These are phyloP conservation scores for Cymbopogon flexuosus DNA, from an alignment of 202 grass and related monocot species.

Conservation along the genomic window DNA sequence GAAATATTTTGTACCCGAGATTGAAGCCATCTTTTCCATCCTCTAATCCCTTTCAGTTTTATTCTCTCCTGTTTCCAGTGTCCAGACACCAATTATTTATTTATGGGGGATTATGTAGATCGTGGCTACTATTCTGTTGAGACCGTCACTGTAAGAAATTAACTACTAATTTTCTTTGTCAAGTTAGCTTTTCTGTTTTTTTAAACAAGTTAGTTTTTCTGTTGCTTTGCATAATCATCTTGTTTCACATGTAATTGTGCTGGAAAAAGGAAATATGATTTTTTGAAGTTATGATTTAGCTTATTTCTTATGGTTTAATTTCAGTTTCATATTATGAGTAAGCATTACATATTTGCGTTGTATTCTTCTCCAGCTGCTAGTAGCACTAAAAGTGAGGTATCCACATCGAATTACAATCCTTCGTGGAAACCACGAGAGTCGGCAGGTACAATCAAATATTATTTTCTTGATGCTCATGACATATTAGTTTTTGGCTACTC, in stretches of 20 bases:
- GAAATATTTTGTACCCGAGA: neutral
- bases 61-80: conserved; percentile 40
- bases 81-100: conserved; percentile 87
- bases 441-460: conserved; percentile 47
- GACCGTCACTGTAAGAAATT: conserved; percentile 73
- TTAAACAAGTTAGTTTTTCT: neutral
- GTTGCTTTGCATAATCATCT: neutral
- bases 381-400: conserved; percentile 74
- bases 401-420: conserved; percentile 87
- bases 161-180: conserved; percentile 1
- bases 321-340: neutral
- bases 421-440: conserved; percentile 82
- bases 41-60: neutral
- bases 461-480: neutral
- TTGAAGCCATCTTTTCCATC: neutral
- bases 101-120: conserved; percentile 91
- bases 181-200: neutral
- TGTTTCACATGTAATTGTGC: conserved; percentile 1
- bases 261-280: neutral
- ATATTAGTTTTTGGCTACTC: neutral
- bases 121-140: conserved; percentile 91
- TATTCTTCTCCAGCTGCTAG: conserved; percentile 65
- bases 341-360: neutral
- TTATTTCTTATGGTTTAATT: neutral
- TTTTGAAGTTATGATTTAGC: neutral